Evolutionary conservation across 2,329 filamentous ascomycete species (phyloP), one percentile per base, ranked within the genome.

Genomic region (Microsporum ferrugineum): DNA sequence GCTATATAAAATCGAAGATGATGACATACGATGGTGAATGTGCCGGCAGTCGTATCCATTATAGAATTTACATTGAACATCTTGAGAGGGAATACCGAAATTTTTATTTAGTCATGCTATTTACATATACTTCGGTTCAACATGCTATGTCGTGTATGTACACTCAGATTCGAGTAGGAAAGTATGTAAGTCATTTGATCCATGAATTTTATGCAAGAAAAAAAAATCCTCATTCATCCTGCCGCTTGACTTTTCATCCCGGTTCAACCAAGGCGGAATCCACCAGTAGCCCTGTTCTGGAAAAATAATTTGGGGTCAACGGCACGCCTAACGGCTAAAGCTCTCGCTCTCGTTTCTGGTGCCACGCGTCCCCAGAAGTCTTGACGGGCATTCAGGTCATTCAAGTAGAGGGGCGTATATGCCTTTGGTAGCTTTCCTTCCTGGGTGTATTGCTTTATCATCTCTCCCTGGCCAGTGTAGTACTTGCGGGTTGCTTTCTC

Each of bases 1-100:
- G 0, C 66, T 86, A 59, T 87, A 82, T 64, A 68, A 66, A 8
- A 72, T 76, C n/a, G 70, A 71, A 38, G 72, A 75, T 8, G 70
- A 68, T 23, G 62, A 58, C 43, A 63, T 47, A 43, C 51, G 61
- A 8, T 73, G 71, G 71, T 72, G 17, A 23, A 23, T 23, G 17
- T 23, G 17, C 17, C 17, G 17, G 17, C 17, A 23, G 17, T 23
- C 17, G 17, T 23, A 23, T 23, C 34, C 33, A 17, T 8, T 17
- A 3, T 47, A 27, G 4, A 8, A 23, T 47, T 23, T 47, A 39
- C 8, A 39, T 39, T 39, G 38, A 7, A 23, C 14, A 29, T 14
- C 3, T 31, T 29, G 45, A 31, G 17, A 49, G 23, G 3, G 4
- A 29, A 29, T 49, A 49, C 39, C 39, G 5, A 14, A 5, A 31